Base-by-base conservation (phyloP, 2,329 filamentous ascomycete genomes). In the Thelonectria discophora region DNA sequence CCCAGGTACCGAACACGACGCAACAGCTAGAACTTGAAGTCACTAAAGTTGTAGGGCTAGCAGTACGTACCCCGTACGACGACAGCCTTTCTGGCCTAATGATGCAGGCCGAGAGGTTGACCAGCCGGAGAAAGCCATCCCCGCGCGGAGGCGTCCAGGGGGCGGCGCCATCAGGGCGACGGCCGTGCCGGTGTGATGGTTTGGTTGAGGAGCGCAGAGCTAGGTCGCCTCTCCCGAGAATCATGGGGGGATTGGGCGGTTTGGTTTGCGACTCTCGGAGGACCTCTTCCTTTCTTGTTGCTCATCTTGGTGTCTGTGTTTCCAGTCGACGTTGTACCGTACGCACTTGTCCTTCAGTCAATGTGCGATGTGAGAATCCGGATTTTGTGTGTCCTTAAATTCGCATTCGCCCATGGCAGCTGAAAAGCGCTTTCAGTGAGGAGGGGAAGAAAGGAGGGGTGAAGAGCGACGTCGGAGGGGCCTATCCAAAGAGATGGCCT, bases 1-100 rank as follows among this genome's bases (percentile, higher is more conserved):
- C 27, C 27, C 58, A 40, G 40, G 48, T 51, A 55, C 46, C 46
- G 39, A 45, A 21, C 55, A 37, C 50, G 50, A 24, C 18, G 24
- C 34, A 18, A 4, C 27, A 30, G 27, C 5, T 30, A n/a, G n/a
- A n/a, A n/a, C n/a, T n/a, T n/a, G n/a, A n/a, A n/a, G n/a, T n/a
- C n/a, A n/a, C n/a, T n/a, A n/a, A n/a, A n/a, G n/a, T n/a, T n/a
- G n/a, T n/a, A n/a, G n/a, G n/a, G n/a, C n/a, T n/a, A n/a, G n/a
- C 9, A 10, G 34, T 17, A 21, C 15, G 34, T 40, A 40, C 42
- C 45, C 45, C 50, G 53, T 55, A 55, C 46, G 46, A 55, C 52
- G 27, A 11, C 24, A 27, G n/a, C 24, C 27, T 18, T 18, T 50
- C 21, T 45, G 9, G 40, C 15, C 40, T 8, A 18, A 43, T 17